Conservation (phyloP, 176 grass and related monocot species). For the Musa itinerans region DNA sequence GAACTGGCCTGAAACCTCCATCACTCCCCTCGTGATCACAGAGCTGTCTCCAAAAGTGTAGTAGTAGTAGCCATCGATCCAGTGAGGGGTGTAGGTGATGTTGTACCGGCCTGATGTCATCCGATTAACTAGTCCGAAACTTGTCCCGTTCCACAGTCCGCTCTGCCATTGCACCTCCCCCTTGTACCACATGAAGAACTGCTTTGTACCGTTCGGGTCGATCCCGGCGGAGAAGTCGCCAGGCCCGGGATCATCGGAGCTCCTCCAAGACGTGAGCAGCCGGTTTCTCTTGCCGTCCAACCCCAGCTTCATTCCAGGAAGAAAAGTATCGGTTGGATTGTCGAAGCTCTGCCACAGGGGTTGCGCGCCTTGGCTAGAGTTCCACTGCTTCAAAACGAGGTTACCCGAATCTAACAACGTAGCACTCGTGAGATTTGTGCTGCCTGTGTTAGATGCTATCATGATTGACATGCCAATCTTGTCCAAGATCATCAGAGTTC, state of each 20-base stretch:
- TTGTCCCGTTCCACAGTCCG: neutral
- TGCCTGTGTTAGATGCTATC: too few relatives aligned
- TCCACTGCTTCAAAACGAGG: neutral
- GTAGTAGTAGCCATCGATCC: too few relatives aligned
- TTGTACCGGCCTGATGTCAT: too few relatives aligned
- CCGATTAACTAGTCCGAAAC: too few relatives aligned
- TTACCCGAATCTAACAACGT: neutral
- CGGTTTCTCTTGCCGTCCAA: neutral
- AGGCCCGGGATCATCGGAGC: neutral
- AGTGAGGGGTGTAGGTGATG: too few relatives aligned
- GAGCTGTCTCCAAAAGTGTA: too few relatives aligned
- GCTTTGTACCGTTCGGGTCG: neutral
- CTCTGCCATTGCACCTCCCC: neutral
- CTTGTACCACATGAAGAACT: neutral
- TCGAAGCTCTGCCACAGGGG: neutral
- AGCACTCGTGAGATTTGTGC: too few relatives aligned
- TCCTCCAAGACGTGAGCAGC: neutral
- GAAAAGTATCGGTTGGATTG: neutral
- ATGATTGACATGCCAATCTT: too few relatives aligned
- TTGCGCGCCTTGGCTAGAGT: neutral
- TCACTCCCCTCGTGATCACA: too few relatives aligned
- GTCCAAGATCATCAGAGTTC: too few relatives aligned
- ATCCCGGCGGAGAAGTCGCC: neutral
- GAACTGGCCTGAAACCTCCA: neutral
- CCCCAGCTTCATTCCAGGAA: neutral